Evolutionary conservation across 768 basidiomycete genomes (phyloP), one percentile per base, ranked within the genome.

Genomic region (Naganishia onofrii): DNA sequence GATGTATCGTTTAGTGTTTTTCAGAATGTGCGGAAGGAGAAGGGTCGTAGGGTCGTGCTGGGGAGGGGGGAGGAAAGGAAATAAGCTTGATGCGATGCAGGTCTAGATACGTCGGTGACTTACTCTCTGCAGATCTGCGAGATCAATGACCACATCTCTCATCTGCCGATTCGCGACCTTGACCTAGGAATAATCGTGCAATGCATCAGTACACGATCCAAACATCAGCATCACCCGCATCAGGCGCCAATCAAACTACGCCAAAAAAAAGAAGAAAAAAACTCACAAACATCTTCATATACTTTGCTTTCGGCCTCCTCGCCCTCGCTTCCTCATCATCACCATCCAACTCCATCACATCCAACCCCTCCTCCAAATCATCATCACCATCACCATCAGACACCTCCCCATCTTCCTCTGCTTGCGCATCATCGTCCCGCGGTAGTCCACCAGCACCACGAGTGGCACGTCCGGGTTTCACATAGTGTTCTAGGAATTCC

Each of bases 1-100:
- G 72, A 92, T 86, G 82, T 98, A 99, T 76, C 95, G 92, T 73
- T 91, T 88, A 28, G 93, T 86, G 80, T 98, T 98, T 73, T 83
- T 84, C 72, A 86, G 85, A 74, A 97, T 93, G 70, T 89, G 88
- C 28, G 84, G 80, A 36, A 92, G 90, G 13, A 96, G 57, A 52
- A 34, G 48, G n/a, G 31, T 55, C n/a, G 54, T 28, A 1, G 68
- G 32, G 12, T 63, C 67, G 48, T 58, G 64, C 54, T 66, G 42
- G 17, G 1, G 48, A n/a, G 21, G 12, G 13, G 15, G 21, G 46
- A 46, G 8, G 46, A 19, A 29, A 8, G n/a, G 5, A 58, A 6
- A 21, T 4, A 26, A 19, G 44, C 21, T 28, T 2, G 9, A 29
- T 17, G 36, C 60, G 21, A 48, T 26, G 34, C 60, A 38, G 2